These are phyloP conservation scores for Zychaea mexicana DNA, from an alignment of 371 early-diverging fungal genomes.

Conservation along the genomic window DNA sequence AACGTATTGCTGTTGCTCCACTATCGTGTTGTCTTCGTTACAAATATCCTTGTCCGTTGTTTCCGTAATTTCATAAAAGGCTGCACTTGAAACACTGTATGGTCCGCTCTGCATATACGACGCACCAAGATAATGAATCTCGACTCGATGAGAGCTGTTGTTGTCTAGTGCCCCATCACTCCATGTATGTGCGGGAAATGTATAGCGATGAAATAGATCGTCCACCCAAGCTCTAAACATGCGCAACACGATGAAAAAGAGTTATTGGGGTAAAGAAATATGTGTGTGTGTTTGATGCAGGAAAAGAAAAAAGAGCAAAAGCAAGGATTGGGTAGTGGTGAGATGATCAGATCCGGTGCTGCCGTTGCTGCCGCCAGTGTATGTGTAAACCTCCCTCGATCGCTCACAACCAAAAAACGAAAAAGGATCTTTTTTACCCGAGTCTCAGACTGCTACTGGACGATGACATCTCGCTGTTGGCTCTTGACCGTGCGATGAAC, in stretches of 20 bases:
- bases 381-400: too few relatives aligned
- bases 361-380: too few relatives aligned
- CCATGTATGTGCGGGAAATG: conserved; percentile 1
- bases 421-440: too few relatives aligned
- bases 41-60: conserved; percentile 9
- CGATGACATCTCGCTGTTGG: conserved; percentile 16
- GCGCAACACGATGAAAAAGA: too few relatives aligned
- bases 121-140: conserved; percentile 32
- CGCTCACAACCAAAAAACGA: too few relatives aligned
- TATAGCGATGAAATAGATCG: conserved; percentile 27
- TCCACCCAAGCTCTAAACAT: conserved; percentile 22
- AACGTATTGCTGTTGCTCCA: background rate
- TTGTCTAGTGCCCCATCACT: too few relatives aligned
- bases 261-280: background rate
- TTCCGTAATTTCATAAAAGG: conserved; percentile 44
- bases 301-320: too few relatives aligned
- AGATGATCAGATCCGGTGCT: too few relatives aligned
- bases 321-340: too few relatives aligned
- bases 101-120: conserved; percentile 21
- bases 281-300: background rate
- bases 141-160: conserved; percentile 17
- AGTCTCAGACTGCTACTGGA: conserved; percentile 4
- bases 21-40: background rate
- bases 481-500: conserved; percentile 17
- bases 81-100: conserved; percentile 10